Base-by-base conservation (phyloP, 495 filamentous ascomycete genomes). In the Penicillium manginii region DNA sequence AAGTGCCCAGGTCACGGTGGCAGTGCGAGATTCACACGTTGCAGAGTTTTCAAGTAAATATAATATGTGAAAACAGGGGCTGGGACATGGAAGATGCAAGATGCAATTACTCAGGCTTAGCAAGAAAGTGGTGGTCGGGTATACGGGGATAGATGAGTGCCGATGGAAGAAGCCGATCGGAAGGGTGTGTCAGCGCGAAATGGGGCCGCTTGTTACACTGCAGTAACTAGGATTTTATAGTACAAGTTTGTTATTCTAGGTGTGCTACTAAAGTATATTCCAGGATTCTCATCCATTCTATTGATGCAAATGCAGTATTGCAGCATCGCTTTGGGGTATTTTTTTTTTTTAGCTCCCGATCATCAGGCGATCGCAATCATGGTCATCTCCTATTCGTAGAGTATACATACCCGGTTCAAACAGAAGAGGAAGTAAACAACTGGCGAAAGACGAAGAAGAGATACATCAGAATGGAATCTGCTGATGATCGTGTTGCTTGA, bases 181-280 rank as follows among this genome's bases (percentile, higher is more conserved):
- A 55, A 45, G 40, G 14, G 40, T 64, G 32, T 64, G 66, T 65
- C 57, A 71, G 68, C 66, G 66, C 68, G 68, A 66, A 71, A 71
- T 46, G 19, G 26, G 19, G 19, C 68, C 68, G 68, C 59, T 39
- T 56, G 40, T 17, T 43, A 43, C n/a, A 17, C 17, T n/a, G 15
- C 35, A n/a, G n/a, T n/a, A n/a, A n/a, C n/a, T n/a, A n/a, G n/a
- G n/a, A n/a, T n/a, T n/a, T n/a, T n/a, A n/a, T n/a, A n/a, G n/a
- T n/a, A n/a, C n/a, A n/a, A n/a, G n/a, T n/a, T n/a, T n/a, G n/a
- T n/a, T n/a, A n/a, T n/a, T n/a, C n/a, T n/a, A n/a, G n/a, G n/a
- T n/a, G n/a, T n/a, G n/a, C n/a, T 43, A 17, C n/a, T 43, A 43
- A 9, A 43, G 8, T 19, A n/a, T 39, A 39, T 1, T 14, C 35